These are phyloP conservation scores for Hemisphaericaspora subhashii DNA, from an alignment of 1,139 yeast genomes.

Conservation along the genomic window DNA sequence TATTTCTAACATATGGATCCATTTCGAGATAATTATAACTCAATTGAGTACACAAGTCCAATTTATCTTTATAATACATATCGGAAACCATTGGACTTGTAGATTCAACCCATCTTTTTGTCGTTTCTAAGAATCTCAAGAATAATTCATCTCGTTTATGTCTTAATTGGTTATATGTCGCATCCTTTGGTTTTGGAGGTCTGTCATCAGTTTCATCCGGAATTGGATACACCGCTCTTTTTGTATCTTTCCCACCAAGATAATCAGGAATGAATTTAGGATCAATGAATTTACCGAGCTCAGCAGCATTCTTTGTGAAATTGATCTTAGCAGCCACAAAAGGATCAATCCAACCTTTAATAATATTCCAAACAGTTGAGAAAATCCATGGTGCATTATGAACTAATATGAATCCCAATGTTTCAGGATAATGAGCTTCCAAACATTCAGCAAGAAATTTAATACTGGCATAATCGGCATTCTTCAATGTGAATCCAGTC, in stretches of 20 bases:
- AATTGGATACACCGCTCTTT: constrained; percentile 26
- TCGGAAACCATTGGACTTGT: constrained; percentile 43
- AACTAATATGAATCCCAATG: constrained; percentile 40
- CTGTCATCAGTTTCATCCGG: constrained; percentile 31
- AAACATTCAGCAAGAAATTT: constrained; percentile 47
- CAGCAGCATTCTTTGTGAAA: constrained; percentile 40
- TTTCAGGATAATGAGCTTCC: constrained; percentile 52
- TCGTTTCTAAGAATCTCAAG: constrained; percentile 34
- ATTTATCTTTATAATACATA: constrained; percentile 40
- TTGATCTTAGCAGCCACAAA: constrained; percentile 47
- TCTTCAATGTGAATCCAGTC: constrained; percentile 47
- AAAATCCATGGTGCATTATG: constrained; percentile 53
- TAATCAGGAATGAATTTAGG: constrained; percentile 36
- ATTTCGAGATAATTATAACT: constrained; percentile 35
- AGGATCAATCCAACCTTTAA: constrained; percentile 49
- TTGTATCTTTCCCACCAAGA: constrained; percentile 40
- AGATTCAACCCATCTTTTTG: constrained; percentile 43
- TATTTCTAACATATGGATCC: constrained; percentile 42
- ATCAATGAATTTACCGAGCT: constrained; percentile 34
- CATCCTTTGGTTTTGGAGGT: constrained; percentile 36
- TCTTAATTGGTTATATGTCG: constrained; percentile 26
- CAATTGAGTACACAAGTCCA: constrained; percentile 29
- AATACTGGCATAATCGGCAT: constrained; percentile 45
- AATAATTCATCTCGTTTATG: constrained; percentile 34
- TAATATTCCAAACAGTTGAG: constrained; percentile 47